Percentiles rank a stretch among this genome's conserved stretches.
These are phyloP conservation scores for Paramecium tetraurelia DNA, from an alignment of 73 alveolate genomes.

Conservation along the genomic window DNA sequence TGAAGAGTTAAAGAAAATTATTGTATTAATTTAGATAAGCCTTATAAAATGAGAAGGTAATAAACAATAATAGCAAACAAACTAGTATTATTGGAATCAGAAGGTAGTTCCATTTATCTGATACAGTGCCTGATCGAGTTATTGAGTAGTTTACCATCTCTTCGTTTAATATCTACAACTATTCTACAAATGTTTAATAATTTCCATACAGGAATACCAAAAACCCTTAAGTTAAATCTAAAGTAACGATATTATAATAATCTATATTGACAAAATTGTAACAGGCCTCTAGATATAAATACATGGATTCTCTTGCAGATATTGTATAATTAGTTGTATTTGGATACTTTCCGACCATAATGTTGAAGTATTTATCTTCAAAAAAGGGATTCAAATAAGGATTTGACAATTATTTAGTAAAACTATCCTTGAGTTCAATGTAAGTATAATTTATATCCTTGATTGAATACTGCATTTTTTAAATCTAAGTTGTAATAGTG, in stretches of 20 bases:
- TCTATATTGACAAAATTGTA: neutral
- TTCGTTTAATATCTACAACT: neutral
- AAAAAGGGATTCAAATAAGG: slow-evolving; percentile 27
- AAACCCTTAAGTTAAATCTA: neutral
- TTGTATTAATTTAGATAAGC: neutral
- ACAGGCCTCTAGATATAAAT: neutral
- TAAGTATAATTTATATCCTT: neutral
- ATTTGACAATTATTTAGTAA: neutral
- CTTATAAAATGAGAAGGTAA: neutral
- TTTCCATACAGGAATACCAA: neutral
- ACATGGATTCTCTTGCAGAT: neutral
- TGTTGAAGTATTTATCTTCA: neutral
- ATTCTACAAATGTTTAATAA: neutral
- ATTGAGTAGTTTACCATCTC: slow-evolving; percentile 23
- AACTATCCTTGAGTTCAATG: neutral
- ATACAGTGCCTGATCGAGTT: neutral
- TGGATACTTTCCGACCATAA: neutral
- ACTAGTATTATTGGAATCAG: neutral
- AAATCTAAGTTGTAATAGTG: neutral
- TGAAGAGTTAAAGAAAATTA: neutral
- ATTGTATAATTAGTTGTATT: neutral
- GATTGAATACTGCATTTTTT: neutral
- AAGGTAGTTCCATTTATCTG: neutral
- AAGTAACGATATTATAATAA: neutral
- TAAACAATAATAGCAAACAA: neutral